A percentile compares a stretch with the other conserved stretches of the same genome.
phyloP scores from a whole-genome alignment of 2,329 filamentous ascomycete species.

The Metarhizium rileyi region DNA sequence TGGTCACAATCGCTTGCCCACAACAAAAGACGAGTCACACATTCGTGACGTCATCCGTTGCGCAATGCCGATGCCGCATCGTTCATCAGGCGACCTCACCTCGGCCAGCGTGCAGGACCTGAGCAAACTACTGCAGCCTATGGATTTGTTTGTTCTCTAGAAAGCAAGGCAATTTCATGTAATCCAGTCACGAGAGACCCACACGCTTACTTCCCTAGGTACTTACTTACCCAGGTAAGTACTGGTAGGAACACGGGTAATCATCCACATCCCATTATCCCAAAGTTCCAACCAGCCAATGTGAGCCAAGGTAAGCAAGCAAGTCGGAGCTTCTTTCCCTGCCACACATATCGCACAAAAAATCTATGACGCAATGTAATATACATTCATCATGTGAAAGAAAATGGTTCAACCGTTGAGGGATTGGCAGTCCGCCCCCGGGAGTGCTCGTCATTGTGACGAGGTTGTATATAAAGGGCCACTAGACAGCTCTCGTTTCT shows the following conservation, averaged over 20 bases:
- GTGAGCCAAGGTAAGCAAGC: neutral
- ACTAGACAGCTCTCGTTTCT: neutral
- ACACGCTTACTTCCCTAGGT: too few relatives aligned
- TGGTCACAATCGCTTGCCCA: neutral
- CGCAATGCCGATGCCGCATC: neutral
- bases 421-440: neutral
- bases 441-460: neutral
- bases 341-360: neutral
- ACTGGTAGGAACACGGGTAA: too few relatives aligned
- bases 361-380: neutral
- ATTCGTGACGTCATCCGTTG: neutral
- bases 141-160: too few relatives aligned
- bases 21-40: neutral
- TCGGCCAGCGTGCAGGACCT: too few relatives aligned
- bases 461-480: conserved; percentile 7
- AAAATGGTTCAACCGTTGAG: neutral
- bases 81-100: too few relatives aligned
- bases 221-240: too few relatives aligned
- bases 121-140: too few relatives aligned
- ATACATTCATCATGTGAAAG: neutral
- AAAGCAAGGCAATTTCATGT: too few relatives aligned
- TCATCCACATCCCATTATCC: too few relatives aligned
- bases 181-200: too few relatives aligned
- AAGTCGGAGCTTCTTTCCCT: too few relatives aligned
- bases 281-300: too few relatives aligned